Conservation (phyloP, 176 grass and related monocot genomes). For the Carex parvula region DNA sequence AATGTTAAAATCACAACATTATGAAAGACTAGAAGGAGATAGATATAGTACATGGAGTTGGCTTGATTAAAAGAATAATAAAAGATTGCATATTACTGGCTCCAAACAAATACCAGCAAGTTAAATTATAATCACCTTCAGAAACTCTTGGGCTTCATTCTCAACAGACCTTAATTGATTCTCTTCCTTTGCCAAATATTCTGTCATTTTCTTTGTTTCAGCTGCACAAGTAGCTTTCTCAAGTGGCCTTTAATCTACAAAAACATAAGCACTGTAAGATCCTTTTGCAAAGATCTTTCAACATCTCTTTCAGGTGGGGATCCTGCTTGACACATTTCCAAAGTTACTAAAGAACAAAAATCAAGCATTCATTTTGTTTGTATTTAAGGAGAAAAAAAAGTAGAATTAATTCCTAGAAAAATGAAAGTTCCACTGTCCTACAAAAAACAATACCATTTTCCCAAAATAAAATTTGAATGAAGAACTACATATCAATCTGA, state of each 20-base stretch:
- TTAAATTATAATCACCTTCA: slow-evolving; percentile 43
- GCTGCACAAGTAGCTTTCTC: slow-evolving; percentile 38
- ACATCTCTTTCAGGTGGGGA: not conserved
- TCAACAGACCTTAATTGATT: slow-evolving; percentile 37
- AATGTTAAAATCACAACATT: not conserved
- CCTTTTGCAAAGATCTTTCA: not conserved
- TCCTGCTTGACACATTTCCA: not conserved
- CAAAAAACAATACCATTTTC: not conserved
- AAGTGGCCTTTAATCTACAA: slow-evolving; percentile 40
- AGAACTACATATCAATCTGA: not conserved
- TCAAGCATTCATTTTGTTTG: not conserved
- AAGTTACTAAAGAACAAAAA: slow-evolving; percentile 8
- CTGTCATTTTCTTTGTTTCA: slow-evolving; percentile 44
- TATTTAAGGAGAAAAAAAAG: not conserved
- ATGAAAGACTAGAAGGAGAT: too few species aligned
- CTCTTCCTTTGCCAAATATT: slow-evolving; percentile 40
- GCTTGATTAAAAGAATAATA: too few species aligned
- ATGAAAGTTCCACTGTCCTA: not conserved
- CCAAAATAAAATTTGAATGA: not conserved
- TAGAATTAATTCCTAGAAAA: not conserved
- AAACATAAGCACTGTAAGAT: not conserved
- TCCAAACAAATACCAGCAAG: not conserved
- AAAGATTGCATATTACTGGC: not conserved
- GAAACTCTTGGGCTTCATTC: slow-evolving; percentile 46
- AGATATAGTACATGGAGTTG: too few species aligned